These are phyloP conservation scores for Emiliania huxleyi DNA, from an alignment of 78 protist genomes.

Conservation along the genomic window DNA sequence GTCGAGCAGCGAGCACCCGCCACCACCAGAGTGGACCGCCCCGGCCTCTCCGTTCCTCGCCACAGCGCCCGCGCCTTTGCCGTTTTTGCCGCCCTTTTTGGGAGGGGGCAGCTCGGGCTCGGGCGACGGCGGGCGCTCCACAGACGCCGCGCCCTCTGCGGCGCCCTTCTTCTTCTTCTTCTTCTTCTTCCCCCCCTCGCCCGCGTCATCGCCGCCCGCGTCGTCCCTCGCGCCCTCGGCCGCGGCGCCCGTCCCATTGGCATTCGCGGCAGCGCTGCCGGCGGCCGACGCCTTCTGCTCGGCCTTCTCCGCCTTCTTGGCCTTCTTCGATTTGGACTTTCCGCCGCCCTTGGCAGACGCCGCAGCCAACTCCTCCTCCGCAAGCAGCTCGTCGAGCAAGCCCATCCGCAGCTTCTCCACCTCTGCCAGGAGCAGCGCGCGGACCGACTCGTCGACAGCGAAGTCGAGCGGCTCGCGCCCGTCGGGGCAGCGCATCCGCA, in stretches of 20 bases:
- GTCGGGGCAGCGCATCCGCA: constrained; percentile 10
- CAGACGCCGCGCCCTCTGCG: too few species aligned
- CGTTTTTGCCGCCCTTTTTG: too few species aligned
- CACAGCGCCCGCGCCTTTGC: too few species aligned
- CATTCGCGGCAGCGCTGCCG: neutral
- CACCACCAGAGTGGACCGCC: too few species aligned
- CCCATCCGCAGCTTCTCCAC: constrained; percentile 22
- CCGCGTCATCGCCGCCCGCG: neutral
- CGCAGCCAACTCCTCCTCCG: neutral
- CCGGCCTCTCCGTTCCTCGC: too few species aligned
- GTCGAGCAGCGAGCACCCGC: neutral
- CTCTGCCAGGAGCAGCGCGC: neutral
- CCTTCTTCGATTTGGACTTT: neutral
- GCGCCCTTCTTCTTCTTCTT: neutral
- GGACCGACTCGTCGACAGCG: neutral
- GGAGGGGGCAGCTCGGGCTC: too few species aligned
- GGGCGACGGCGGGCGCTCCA: too few species aligned
- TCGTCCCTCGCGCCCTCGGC: neutral
- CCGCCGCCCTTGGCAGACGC: neutral
- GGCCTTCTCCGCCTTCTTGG: neutral
- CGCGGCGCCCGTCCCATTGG: neutral
- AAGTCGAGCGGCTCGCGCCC: constrained; percentile 23
- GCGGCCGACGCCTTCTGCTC: neutral
- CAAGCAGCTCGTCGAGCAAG: constrained; percentile 2
- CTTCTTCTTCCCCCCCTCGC: neutral